Conservation (phyloP, 768 basidiomycete species). For the Lentinula aciculospora region DNA sequence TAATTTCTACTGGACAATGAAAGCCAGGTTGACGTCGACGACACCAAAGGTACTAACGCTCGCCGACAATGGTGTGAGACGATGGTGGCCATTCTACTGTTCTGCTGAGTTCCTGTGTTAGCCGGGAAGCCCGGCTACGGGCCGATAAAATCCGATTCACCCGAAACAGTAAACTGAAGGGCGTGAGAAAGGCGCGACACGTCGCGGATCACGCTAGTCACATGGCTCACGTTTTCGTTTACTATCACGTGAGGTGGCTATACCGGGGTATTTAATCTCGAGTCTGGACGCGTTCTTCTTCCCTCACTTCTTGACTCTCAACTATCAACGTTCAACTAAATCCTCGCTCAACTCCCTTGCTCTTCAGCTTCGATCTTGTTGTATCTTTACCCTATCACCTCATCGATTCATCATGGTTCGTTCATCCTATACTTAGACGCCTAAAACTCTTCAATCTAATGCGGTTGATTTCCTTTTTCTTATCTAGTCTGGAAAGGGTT, state of each 20-base stretch:
- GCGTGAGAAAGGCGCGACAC: background rate
- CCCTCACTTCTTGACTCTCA: background rate
- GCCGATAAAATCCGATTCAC: background rate
- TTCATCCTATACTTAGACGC: background rate
- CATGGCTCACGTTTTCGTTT: background rate
- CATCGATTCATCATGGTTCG: background rate
- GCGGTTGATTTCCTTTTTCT: background rate
- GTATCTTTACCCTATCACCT: background rate
- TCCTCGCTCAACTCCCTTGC: background rate
- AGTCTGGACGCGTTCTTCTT: background rate
- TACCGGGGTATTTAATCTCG: background rate
- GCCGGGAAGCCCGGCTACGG: background rate
- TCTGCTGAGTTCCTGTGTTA: too few relatives aligned
- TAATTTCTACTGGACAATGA: background rate
- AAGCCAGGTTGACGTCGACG: background rate
- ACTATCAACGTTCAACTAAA: too few relatives aligned
- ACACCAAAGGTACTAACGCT: background rate
- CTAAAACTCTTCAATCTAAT: background rate
- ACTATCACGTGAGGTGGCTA: background rate
- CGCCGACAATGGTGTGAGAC: background rate
- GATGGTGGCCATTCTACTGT: background rate
- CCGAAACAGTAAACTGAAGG: background rate
- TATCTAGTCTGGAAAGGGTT: slow-evolving; percentile 5
- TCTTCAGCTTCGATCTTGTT: background rate
- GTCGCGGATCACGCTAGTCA: background rate